Percentiles rank a stretch among this genome's conserved stretches.
Evolutionary conservation across 129 eudicot genomes (phyloP).

Genomic region (Solidago caesia): DNA sequence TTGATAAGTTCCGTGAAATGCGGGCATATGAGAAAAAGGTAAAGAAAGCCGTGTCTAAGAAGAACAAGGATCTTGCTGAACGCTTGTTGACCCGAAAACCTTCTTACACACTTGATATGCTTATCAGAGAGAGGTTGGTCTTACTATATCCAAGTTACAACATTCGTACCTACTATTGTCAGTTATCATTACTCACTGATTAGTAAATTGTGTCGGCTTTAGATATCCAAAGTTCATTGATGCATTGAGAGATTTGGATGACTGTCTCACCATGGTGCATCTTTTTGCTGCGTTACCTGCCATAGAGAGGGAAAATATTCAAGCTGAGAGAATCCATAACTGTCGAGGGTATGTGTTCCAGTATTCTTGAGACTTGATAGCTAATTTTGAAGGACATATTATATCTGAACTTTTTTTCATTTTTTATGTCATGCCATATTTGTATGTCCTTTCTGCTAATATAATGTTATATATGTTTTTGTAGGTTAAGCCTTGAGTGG

Average conservation of each 20-base stretch:
- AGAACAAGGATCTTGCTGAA: constrained; percentile 74
- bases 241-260: constrained; percentile 89
- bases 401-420: not conserved
- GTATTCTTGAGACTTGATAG: not conserved
- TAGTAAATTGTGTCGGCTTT: constrained; percentile 7
- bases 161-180: not conserved
- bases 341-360: constrained; percentile 57
- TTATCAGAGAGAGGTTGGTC: constrained; percentile 63
- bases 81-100: constrained; percentile 63
- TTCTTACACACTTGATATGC: constrained; percentile 65
- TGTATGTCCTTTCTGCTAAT: not conserved
- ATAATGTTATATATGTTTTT: constrained; percentile 4
- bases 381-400: no score
- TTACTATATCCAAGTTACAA: not conserved
- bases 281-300: constrained; percentile 93
- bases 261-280: constrained; percentile 85
- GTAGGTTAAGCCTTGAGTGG: constrained; percentile 93
- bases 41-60: constrained; percentile 71
- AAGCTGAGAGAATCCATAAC: constrained; percentile 65
- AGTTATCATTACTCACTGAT: not conserved
- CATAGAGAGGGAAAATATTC: constrained; percentile 66
- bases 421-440: not conserved
- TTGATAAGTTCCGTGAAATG: constrained; percentile 67
- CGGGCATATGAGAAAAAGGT: constrained; percentile 71
- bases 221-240: constrained; percentile 87